These are phyloP conservation scores for Brettanomyces sp. DNA, from an alignment of 805 yeast species.

Conservation along the genomic window DNA sequence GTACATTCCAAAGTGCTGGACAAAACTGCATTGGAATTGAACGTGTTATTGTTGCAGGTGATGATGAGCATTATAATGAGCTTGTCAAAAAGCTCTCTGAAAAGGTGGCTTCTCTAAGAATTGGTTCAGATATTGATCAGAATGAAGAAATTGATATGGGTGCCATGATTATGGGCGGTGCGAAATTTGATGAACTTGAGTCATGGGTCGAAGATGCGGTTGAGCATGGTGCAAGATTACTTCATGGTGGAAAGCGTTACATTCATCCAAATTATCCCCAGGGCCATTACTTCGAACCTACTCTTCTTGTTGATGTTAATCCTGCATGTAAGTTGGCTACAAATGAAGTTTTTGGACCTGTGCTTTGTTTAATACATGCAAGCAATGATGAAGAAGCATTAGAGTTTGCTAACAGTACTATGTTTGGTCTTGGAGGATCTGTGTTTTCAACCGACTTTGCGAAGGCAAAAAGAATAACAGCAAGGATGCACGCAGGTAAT, in stretches of 20 bases:
- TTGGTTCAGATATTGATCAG: slow-evolving; percentile 91
- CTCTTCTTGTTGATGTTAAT: slow-evolving; percentile 75
- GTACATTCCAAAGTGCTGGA: slow-evolving; percentile 94
- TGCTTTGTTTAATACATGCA: slow-evolving; percentile 73
- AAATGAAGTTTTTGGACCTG: slow-evolving; percentile 92
- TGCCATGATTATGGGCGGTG: slow-evolving; percentile 73
- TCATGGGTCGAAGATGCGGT: slow-evolving; percentile 66
- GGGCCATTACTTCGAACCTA: slow-evolving; percentile 91
- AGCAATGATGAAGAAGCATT: slow-evolving; percentile 57
- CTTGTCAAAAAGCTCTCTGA: slow-evolving; percentile 47
- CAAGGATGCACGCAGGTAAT: slow-evolving; percentile 68
- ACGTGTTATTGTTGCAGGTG: slow-evolving; percentile 74
- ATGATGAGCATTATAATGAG: slow-evolving; percentile 45
- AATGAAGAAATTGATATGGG: slow-evolving; percentile 91
- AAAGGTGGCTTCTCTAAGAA: slow-evolving; percentile 52
- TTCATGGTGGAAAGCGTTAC: slow-evolving; percentile 74
- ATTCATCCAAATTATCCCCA: slow-evolving; percentile 89
- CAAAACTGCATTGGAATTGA: slow-evolving; percentile 98
- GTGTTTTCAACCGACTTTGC: slow-evolving; percentile 64
- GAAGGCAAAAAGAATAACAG: slow-evolving; percentile 54
- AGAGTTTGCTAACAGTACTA: slow-evolving; percentile 70
- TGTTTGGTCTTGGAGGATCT: slow-evolving; percentile 87
- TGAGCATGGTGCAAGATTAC: slow-evolving; percentile 64
- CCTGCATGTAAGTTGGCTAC: slow-evolving; percentile 71
- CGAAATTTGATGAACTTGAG: slow-evolving; percentile 63